Evolutionary conservation across 192 early-diverging fungal species (phyloP).

Genomic region (Haplosporangium gracile): DNA sequence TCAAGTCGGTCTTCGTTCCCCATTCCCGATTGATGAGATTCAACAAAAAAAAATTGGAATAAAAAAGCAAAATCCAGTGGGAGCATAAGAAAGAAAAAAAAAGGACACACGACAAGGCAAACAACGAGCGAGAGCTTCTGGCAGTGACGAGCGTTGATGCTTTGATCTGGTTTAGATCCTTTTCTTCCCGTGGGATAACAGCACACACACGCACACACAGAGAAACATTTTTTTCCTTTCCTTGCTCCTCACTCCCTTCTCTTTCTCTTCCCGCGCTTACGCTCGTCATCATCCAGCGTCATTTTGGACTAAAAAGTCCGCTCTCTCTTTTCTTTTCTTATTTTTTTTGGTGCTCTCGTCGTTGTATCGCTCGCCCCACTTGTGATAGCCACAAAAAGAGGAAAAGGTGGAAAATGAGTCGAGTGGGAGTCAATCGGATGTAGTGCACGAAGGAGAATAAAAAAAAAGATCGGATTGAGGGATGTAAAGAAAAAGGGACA

Average conservation of each 20-base stretch:
- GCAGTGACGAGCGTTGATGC: constrained; percentile 14
- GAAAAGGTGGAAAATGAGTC: neutral
- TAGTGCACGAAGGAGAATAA: neutral
- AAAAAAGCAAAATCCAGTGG: neutral
- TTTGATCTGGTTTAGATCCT: constrained; percentile 33
- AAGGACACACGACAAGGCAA: too few relatives aligned
- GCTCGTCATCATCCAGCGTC: constrained; percentile 25
- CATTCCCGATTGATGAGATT: neutral
- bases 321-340: constrained; percentile 2
- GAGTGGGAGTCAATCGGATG: neutral
- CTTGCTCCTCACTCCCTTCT: neutral
- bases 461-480: neutral
- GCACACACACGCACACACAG: neutral
- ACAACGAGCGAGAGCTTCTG: too few relatives aligned
- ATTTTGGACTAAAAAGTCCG: constrained; percentile 31
- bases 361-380: neutral
- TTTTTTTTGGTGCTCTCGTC: neutral
- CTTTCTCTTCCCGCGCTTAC: constrained; percentile 8
- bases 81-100: neutral
- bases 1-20: neutral
- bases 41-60: neutral
- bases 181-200: constrained; percentile 21
- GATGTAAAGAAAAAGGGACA: neutral
- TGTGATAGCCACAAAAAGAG: neutral
- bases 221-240: neutral